These are phyloP conservation scores for Serendipita vermifera DNA, from an alignment of 768 basidiomycete species.

Conservation along the genomic window DNA sequence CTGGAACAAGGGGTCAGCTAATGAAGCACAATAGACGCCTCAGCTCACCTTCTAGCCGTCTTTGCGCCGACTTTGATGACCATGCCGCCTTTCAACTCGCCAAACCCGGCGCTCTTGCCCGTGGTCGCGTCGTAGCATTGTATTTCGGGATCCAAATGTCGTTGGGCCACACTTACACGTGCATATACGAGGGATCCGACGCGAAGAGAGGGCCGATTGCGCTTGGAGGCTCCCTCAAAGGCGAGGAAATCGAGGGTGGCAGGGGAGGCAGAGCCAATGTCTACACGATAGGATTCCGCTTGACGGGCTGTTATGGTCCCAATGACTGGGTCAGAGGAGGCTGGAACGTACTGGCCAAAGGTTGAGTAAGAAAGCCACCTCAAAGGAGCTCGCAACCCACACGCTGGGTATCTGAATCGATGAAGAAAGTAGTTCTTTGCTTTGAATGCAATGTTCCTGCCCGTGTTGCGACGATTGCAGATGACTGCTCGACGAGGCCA, in stretches of 20 bases:
- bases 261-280: constrained; percentile 79
- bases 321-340: constrained; percentile 77
- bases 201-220: constrained; percentile 89
- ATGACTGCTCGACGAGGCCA: constrained; percentile 45
- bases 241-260: constrained; percentile 82
- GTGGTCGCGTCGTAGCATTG: constrained; percentile 94
- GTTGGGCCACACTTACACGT: constrained; percentile 82
- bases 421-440: constrained; percentile 74
- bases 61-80: constrained; percentile 67
- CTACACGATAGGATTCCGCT: constrained; percentile 86
- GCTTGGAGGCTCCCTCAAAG: constrained; percentile 91
- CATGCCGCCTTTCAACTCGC: constrained; percentile 85
- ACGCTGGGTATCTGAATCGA: constrained; percentile 73
- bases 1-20: constrained; percentile 27
- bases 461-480: constrained; percentile 41
- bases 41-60: constrained; percentile 78
- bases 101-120: constrained; percentile 83
- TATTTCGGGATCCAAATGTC: constrained; percentile 96
- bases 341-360: constrained; percentile 66
- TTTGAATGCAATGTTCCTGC: constrained; percentile 58
- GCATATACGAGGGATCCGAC: constrained; percentile 86
- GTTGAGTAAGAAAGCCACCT: constrained; percentile 8
- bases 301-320: constrained; percentile 61
- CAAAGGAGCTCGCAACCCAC: constrained; percentile 36
- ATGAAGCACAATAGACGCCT: constrained; percentile 16